phyloP scores from a whole-genome alignment of 768 basidiomycete species.

The Leccinum ochraceum region DNA sequence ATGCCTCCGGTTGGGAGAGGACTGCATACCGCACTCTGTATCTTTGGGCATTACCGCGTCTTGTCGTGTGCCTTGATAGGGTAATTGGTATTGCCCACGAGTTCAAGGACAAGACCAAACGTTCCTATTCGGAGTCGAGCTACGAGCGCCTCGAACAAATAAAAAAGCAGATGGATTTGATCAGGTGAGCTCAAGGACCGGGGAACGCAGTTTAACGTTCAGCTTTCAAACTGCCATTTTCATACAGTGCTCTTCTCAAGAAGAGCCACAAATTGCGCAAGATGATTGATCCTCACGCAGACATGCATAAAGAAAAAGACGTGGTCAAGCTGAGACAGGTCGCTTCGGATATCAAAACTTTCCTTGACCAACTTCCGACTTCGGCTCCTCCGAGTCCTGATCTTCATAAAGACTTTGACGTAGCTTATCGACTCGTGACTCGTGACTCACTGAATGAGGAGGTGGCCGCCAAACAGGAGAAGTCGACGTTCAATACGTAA shows the following conservation, averaged over 20 bases:
- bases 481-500: constrained; percentile 24
- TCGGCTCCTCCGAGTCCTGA: constrained; percentile 10
- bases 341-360: constrained; percentile 27
- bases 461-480: constrained; percentile 10
- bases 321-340: constrained; percentile 27
- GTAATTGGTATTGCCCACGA: constrained; percentile 25
- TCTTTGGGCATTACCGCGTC: constrained; percentile 38
- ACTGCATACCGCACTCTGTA: constrained; percentile 39
- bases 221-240: background rate
- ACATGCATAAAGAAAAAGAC: constrained; percentile 29
- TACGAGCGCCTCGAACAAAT: constrained; percentile 40
- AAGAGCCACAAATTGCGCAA: constrained; percentile 29
- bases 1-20: constrained; percentile 29
- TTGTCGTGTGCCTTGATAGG: constrained; percentile 43
- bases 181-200: constrained; percentile 31
- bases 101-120: constrained; percentile 36
- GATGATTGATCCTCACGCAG: constrained; percentile 32
- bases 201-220: background rate
- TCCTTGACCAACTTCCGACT: constrained; percentile 30
- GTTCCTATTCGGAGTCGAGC: constrained; percentile 25
- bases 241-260: constrained; percentile 30
- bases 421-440: constrained; percentile 40
- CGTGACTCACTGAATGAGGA: constrained; percentile 27
- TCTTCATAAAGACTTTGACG: constrained; percentile 25
- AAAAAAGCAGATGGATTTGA: constrained; percentile 27